phyloP scores from a whole-genome alignment of 139 green algal species.

The Ostreobium quekettii region DNA sequence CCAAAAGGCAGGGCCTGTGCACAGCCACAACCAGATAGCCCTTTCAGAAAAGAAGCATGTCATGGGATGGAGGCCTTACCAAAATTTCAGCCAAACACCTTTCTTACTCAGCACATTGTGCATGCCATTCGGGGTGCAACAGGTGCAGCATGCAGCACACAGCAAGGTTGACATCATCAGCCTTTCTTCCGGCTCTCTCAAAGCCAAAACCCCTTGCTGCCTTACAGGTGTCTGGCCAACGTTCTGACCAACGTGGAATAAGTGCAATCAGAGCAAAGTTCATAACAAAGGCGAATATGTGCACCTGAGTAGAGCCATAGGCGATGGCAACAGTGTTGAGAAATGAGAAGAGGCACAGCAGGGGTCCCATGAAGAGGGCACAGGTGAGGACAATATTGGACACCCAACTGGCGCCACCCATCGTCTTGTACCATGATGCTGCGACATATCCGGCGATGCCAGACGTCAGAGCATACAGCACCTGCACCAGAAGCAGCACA shows the following conservation, averaged over 20 bases:
- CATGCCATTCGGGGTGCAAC: no score
- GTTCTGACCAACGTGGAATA: not conserved
- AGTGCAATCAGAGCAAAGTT: conserved; percentile 9
- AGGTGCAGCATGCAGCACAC: no score
- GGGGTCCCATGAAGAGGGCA: conserved; percentile 63
- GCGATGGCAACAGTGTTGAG: conserved; percentile 76
- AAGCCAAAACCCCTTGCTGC: not conserved
- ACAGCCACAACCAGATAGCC: conserved; percentile 29
- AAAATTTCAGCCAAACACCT: no score
- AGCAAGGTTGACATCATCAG: not conserved
- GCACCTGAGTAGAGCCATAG: conserved; percentile 23
- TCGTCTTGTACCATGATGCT: conserved; percentile 70
- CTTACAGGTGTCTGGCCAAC: not conserved
- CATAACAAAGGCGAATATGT: not conserved
- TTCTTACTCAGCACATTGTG: no score
- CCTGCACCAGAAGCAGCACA: conserved; percentile 37
- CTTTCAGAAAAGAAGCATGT: no score
- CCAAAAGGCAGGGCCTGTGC: conserved; percentile 75
- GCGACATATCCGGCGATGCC: conserved; percentile 63
- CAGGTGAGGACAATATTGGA: conserved; percentile 62
- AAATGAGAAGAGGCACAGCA: conserved; percentile 65
- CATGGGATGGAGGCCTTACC: no score
- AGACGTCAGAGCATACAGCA: conserved; percentile 85
- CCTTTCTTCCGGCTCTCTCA: not conserved
- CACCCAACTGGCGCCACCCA: conserved; percentile 71